phyloP scores from a whole-genome alignment of 805 yeast species.

The Wickerhamiella parazyma region DNA sequence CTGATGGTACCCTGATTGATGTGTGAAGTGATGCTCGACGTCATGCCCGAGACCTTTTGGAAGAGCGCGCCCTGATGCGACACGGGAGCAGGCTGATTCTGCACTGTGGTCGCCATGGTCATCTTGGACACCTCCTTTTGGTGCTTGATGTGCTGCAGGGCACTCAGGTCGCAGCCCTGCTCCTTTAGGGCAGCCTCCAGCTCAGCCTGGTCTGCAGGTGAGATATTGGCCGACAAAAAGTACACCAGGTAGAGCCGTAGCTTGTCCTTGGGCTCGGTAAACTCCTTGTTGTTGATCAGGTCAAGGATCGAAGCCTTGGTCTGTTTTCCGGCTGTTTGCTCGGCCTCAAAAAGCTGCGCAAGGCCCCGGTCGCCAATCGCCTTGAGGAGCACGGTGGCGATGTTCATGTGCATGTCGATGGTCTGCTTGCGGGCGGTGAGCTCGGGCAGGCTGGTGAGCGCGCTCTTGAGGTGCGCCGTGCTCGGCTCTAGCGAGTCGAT shows the following conservation, averaged over 20 bases:
- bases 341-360: constrained; percentile 88
- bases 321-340: constrained; percentile 49
- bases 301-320: constrained; percentile 44
- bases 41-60: constrained; percentile 51
- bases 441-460: constrained; percentile 86
- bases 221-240: constrained; percentile 34
- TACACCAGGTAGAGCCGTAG: constrained; percentile 78
- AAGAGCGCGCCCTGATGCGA: constrained; percentile 26
- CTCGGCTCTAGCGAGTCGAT: constrained; percentile 55
- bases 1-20: constrained; percentile 66
- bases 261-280: constrained; percentile 52
- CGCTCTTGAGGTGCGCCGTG: constrained; percentile 37
- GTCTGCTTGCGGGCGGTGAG: constrained; percentile 74
- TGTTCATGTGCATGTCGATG: constrained; percentile 94
- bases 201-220: constrained; percentile 40
- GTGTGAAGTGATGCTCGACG: constrained; percentile 59
- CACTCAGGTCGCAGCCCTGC: constrained; percentile 45
- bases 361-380: constrained; percentile 76
- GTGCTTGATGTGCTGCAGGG: constrained; percentile 63
- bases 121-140: constrained; percentile 61
- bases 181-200: constrained; percentile 49
- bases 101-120: constrained; percentile 25
- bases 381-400: constrained; percentile 67
- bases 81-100: constrained; percentile 13
- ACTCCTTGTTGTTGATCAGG: constrained; percentile 39